These are phyloP conservation scores for Pichia sporocuriosa DNA, from an alignment of 805 yeast species.

Conservation along the genomic window DNA sequence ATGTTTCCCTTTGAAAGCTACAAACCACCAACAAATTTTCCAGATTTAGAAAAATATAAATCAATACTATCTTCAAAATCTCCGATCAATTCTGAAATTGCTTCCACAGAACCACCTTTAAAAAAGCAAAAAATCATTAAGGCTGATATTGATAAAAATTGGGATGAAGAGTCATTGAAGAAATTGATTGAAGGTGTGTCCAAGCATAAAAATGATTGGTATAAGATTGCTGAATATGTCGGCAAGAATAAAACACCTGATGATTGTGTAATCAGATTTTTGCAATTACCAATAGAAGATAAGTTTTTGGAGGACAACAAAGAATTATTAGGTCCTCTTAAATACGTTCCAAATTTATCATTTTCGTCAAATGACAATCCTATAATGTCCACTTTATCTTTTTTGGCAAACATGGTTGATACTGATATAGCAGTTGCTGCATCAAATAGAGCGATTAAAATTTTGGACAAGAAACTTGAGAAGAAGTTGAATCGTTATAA, in stretches of 20 bases:
- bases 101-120: conserved; percentile 11
- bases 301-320: conserved; percentile 44
- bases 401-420: conserved; percentile 78
- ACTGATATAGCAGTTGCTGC: conserved; percentile 82
- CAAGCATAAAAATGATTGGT: conserved; percentile 71
- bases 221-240: conserved; percentile 56
- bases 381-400: conserved; percentile 85
- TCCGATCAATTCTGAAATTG: background rate
- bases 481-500: conserved; percentile 31
- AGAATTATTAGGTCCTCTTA: conserved; percentile 61
- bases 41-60: conserved; percentile 27
- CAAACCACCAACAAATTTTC: conserved; percentile 52
- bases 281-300: conserved; percentile 79
- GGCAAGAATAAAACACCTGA: conserved; percentile 61
- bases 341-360: conserved; percentile 79
- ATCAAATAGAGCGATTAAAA: conserved; percentile 52
- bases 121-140: conserved; percentile 24
- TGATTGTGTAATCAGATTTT: conserved; percentile 72
- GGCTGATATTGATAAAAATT: conserved; percentile 38
- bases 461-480: conserved; percentile 37
- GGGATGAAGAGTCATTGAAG: conserved; percentile 64
- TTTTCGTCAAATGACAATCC: conserved; percentile 87
- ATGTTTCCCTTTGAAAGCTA: conserved; percentile 85
- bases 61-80: conserved; percentile 7
- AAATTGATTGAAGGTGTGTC: conserved; percentile 57